phyloP scores from a whole-genome alignment of 108 stramenopile genomes.

The Nannochloropsis salina region DNA sequence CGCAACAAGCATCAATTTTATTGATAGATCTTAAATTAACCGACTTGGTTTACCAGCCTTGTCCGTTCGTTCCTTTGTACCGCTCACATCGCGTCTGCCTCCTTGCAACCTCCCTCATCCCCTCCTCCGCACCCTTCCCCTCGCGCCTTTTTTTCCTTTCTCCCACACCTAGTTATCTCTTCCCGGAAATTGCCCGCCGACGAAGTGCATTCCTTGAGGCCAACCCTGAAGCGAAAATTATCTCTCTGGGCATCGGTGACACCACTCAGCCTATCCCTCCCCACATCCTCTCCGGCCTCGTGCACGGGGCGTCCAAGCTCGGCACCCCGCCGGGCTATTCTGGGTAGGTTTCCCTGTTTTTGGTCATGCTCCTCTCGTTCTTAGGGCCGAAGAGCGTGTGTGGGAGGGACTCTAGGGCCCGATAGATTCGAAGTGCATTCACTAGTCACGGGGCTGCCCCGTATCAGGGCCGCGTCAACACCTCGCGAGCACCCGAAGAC shows the following conservation, averaged over 20 bases:
- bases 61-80: too few relatives aligned
- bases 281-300: conserved; percentile 78
- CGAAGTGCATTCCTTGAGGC: conserved; percentile 77
- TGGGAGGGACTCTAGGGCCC: too few relatives aligned
- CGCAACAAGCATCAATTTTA: too few relatives aligned
- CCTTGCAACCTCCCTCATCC: neutral
- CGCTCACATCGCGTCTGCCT: neutral
- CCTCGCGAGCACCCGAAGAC: too few relatives aligned
- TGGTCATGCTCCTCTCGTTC: too few relatives aligned
- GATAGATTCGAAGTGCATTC: too few relatives aligned
- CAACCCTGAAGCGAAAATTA: conserved; percentile 84
- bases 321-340: conserved; percentile 81
- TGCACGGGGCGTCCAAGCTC: conserved; percentile 65
- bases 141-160: neutral
- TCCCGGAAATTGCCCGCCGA: conserved; percentile 93
- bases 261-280: conserved; percentile 90
- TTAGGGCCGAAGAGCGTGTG: too few relatives aligned
- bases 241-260: conserved; percentile 91
- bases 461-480: too few relatives aligned
- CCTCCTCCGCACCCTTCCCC: neutral
- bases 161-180: conserved; percentile 57
- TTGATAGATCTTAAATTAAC: too few relatives aligned
- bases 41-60: too few relatives aligned
- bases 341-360: conserved; percentile 60
- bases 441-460: too few relatives aligned